Percentiles rank a stretch among this genome's conserved stretches.
Conservation (phyloP, 164 flowering plant species). For the Tinospora cordifolia region DNA sequence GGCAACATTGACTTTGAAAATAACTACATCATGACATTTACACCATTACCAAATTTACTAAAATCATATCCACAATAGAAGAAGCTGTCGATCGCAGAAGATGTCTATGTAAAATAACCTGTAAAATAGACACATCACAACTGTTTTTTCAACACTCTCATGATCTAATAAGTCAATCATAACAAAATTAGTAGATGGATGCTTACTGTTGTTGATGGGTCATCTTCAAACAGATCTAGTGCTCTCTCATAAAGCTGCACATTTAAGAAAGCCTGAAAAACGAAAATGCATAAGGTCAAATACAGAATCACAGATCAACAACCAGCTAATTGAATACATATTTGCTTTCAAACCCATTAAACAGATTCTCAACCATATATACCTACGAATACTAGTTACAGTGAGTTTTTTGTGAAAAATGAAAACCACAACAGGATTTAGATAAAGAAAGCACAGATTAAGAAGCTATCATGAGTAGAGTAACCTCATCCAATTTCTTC, state of each 20-base stretch:
- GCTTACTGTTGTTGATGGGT: constrained; percentile 75
- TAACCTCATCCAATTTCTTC: constrained; percentile 86
- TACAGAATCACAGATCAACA: neutral
- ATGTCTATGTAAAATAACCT: constrained; percentile 85
- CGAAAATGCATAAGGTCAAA: neutral
- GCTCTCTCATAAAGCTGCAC: constrained; percentile 93
- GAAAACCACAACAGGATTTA: too few species aligned
- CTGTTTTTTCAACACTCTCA: constrained; percentile 2
- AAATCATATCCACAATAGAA: constrained; percentile 58
- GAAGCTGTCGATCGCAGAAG: constrained; percentile 68
- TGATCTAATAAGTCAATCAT: constrained; percentile 4
- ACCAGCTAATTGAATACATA: neutral
- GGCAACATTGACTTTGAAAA: neutral
- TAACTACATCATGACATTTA: neutral
- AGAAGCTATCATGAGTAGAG: too few species aligned
- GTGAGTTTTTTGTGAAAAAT: too few species aligned
- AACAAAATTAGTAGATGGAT: constrained; percentile 6
- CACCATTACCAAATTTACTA: constrained; percentile 55
- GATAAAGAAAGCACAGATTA: neutral
- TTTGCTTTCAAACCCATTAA: neutral
- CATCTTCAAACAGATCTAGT: constrained; percentile 86
- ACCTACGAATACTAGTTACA: too few species aligned
- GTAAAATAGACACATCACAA: constrained; percentile 8
- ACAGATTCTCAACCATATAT: too few species aligned
- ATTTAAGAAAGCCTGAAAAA: constrained; percentile 57